Evolutionary conservation across 2,329 filamentous ascomycete species (phyloP), one percentile per base, ranked within the genome.

Genomic region (Pseudonectria foliicola): DNA sequence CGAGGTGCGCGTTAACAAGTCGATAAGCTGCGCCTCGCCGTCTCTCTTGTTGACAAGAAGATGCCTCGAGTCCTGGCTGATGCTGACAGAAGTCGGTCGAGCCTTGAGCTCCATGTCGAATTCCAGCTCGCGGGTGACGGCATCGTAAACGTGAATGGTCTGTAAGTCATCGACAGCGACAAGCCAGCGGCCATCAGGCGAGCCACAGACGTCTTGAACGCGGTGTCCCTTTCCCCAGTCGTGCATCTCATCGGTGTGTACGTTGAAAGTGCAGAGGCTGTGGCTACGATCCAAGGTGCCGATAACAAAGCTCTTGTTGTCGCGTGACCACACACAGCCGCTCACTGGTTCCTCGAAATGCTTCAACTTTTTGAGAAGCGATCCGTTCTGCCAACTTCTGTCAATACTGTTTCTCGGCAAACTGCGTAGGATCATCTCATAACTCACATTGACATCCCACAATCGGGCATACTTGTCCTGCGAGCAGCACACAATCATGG

Each of bases 331-430:
- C n/a, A 85, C 83, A 39, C 88, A 93, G 37, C 84, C 81, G 29
- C 85, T 94, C 25, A 94, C 85, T 0, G 88, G 85, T 50, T 95
- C 82, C n/a, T 74, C 72, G 50, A 92, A 89, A 31, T 79, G 73
- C 33, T 77, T 71, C 12, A 90, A 70, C 7, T 70, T 75, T 36
- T 76, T 71, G 27, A 86, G 65, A 29, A 79, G 66, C 26, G 66
- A 63, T 1, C 85, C 85, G 6, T 73, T 76, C 77, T 87, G 26
- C 3, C 39, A 8, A 16, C 18, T 27, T 13, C 7, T 13, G 35
- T 59, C 38, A 58, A 49, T 26, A 33, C 31, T 35, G 29, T 12
- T 15, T 28, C 11, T 7, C 3, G 27, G 10, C 6, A 21, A 13
- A 3, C 24, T 8, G 8, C 10, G 8, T 13, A 18, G 24, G 4